These are phyloP conservation scores for Suillus subalutaceus DNA, from an alignment of 768 basidiomycete genomes.

Conservation along the genomic window DNA sequence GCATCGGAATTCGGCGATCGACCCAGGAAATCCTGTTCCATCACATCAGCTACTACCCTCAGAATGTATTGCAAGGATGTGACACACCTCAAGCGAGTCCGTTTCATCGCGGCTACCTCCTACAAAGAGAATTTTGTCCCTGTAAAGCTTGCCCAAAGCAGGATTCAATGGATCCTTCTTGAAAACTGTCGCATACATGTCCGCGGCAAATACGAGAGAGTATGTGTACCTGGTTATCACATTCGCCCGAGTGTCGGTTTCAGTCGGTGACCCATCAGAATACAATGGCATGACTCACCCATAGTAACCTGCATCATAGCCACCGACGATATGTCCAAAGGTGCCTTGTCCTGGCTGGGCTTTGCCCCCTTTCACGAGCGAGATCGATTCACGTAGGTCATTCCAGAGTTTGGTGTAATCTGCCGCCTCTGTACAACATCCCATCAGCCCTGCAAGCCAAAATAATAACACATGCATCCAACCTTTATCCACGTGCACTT, in stretches of 20 bases:
- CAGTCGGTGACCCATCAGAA: not conserved
- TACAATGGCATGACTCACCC: constrained; percentile 2
- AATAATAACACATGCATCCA: not conserved
- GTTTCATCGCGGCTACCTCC: constrained; percentile 83
- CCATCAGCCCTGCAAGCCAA: not conserved
- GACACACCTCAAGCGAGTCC: constrained; percentile 70
- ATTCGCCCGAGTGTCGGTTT: not conserved
- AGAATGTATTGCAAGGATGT: not conserved
- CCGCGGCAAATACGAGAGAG: constrained; percentile 63
- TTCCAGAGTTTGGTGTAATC: constrained; percentile 87
- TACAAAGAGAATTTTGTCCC: constrained; percentile 71
- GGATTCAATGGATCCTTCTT: constrained; percentile 77
- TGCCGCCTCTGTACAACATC: constrained; percentile 48
- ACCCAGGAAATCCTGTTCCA: constrained; percentile 71
- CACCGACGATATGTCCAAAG: constrained; percentile 79
- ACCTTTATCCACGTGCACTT: constrained; percentile 75
- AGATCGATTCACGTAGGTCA: constrained; percentile 66
- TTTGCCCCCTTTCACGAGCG: constrained; percentile 65
- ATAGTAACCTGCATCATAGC: constrained; percentile 74
- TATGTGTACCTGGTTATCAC: constrained; percentile 60
- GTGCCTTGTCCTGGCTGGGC: constrained; percentile 69
- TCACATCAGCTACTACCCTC: not conserved
- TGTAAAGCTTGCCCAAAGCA: constrained; percentile 64
- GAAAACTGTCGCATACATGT: constrained; percentile 78
- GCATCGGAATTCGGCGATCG: constrained; percentile 75